Percentiles rank a stretch among this genome's conserved stretches.
phyloP scores from a whole-genome alignment of 768 basidiomycete species.

The Naganishia vaughanmartiniae region DNA sequence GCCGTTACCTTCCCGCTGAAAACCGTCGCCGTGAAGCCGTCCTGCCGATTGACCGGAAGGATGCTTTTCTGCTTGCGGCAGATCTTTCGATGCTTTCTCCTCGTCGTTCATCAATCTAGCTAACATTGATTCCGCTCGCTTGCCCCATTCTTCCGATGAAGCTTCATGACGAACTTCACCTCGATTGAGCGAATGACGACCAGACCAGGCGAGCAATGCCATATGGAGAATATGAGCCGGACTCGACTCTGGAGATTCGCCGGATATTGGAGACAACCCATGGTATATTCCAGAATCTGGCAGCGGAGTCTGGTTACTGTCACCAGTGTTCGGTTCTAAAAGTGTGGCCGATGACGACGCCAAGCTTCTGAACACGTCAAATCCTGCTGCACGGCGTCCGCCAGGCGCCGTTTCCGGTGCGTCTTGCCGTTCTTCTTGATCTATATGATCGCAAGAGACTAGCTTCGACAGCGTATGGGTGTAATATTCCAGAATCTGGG shows the following conservation, averaged over 20 bases:
- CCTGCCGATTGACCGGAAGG: background rate
- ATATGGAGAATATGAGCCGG: slow-evolving; percentile 37
- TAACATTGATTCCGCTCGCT: slow-evolving; percentile 32
- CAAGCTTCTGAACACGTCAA: slow-evolving; percentile 36
- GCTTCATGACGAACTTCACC: slow-evolving; percentile 37
- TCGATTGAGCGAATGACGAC: slow-evolving; percentile 36
- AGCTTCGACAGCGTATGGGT: slow-evolving; percentile 36
- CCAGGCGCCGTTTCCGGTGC: slow-evolving; percentile 19
- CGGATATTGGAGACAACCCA: slow-evolving; percentile 1
- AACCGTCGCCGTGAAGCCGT: background rate
- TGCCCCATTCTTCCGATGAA: slow-evolving; percentile 35
- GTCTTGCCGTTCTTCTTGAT: slow-evolving; percentile 1
- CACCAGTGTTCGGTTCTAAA: background rate
- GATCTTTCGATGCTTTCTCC: background rate
- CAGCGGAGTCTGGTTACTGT: too few species aligned
- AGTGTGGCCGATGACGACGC: slow-evolving; percentile 10
- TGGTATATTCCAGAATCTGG: background rate
- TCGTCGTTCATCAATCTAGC: slow-evolving; percentile 3
- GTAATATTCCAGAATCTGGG: slow-evolving; percentile 34
- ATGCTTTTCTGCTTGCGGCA: background rate
- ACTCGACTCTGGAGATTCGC: background rate
- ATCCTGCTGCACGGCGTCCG: slow-evolving; percentile 24
- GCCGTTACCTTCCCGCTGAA: too few species aligned
- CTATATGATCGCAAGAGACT: slow-evolving; percentile 34
- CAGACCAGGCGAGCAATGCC: slow-evolving; percentile 39